phyloP scores from a whole-genome alignment of 768 basidiomycete species.

The Steccherinum ochraceum region DNA sequence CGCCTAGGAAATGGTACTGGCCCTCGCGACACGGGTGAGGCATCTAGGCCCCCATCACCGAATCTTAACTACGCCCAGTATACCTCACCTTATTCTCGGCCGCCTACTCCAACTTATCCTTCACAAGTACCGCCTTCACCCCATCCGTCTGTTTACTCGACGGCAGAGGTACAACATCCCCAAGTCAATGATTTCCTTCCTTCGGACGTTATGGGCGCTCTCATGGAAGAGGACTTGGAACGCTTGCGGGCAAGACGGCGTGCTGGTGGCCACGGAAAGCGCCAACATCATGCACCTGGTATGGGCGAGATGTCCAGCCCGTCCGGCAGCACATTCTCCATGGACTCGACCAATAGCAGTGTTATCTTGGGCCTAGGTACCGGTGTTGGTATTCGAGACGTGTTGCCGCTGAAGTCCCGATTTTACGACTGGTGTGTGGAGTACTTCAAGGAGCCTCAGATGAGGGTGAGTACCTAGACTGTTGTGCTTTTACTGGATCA shows the following conservation, averaged over 20 bases:
- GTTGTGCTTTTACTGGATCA: not conserved
- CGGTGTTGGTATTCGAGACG: constrained; percentile 74
- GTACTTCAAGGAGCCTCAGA: constrained; percentile 98
- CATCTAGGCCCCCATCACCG: constrained; percentile 70
- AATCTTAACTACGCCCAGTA: constrained; percentile 75
- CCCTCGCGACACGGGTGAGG: constrained; percentile 22
- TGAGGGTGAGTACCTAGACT: constrained; percentile 73
- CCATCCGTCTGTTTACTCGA: constrained; percentile 19
- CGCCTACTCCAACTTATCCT: constrained; percentile 33
- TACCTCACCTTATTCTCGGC: constrained; percentile 65
- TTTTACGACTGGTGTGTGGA: constrained; percentile 97
- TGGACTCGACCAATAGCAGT: constrained; percentile 61
- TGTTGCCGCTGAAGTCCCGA: constrained; percentile 82
- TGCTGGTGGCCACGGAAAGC: constrained; percentile 23
- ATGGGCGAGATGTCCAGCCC: constrained; percentile 54
- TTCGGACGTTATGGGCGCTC: constrained; percentile 77
- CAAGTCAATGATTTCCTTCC: constrained; percentile 52
- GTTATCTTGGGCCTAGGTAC: constrained; percentile 76
- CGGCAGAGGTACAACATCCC: constrained; percentile 22
- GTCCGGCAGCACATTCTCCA: constrained; percentile 70
- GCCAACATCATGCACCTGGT: constrained; percentile 19
- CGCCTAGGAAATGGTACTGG: constrained; percentile 18
- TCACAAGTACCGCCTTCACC: constrained; percentile 20
- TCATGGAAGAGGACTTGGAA: constrained; percentile 95
- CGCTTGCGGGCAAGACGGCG: constrained; percentile 68